A percentile compares a stretch with the other conserved stretches of the same genome.
phyloP scores from a whole-genome alignment of 306 rosid species.

The Sesbania bispinosa region DNA sequence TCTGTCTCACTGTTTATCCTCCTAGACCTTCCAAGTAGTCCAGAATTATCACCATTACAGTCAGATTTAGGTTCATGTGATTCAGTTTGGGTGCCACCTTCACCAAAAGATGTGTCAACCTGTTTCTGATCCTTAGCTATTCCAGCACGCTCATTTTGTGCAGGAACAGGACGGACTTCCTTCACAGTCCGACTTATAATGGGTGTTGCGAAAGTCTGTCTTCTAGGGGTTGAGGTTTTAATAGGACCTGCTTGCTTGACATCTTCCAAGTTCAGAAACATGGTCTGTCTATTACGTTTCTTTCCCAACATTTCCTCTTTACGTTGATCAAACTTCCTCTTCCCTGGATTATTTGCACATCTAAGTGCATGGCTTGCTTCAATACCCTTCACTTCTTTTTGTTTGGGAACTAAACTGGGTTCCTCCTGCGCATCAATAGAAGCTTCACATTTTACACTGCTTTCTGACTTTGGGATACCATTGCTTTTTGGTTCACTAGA shows the following conservation, averaged over 20 bases:
- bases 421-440: slow-evolving; percentile 65
- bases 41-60: slow-evolving; percentile 62
- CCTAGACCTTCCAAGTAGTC: slow-evolving; percentile 51
- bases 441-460: slow-evolving; percentile 53
- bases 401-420: slow-evolving; percentile 50
- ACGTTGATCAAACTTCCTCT: slow-evolving; percentile 81
- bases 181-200: slow-evolving; percentile 62
- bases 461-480: slow-evolving; percentile 49
- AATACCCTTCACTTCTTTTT: slow-evolving; percentile 76
- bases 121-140: slow-evolving; percentile 66
- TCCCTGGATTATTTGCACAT: slow-evolving; percentile 72
- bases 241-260: slow-evolving; percentile 92
- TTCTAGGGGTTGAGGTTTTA: slow-evolving; percentile 88
- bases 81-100: slow-evolving; percentile 55
- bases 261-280: slow-evolving; percentile 95
- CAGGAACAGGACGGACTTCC: slow-evolving; percentile 60
- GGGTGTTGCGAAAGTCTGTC: slow-evolving; percentile 66
- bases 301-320: slow-evolving; percentile 90
- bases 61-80: slow-evolving; percentile 63
- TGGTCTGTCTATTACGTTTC: slow-evolving; percentile 90
- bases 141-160: slow-evolving; percentile 59
- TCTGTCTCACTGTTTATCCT: slow-evolving; percentile 64
- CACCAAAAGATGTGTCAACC: slow-evolving; percentile 47
- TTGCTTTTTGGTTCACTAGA: slow-evolving; percentile 50
- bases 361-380: slow-evolving; percentile 82